These are phyloP conservation scores for Metarhizium robertsii DNA, from an alignment of 2,329 filamentous ascomycete species.

Conservation along the genomic window DNA sequence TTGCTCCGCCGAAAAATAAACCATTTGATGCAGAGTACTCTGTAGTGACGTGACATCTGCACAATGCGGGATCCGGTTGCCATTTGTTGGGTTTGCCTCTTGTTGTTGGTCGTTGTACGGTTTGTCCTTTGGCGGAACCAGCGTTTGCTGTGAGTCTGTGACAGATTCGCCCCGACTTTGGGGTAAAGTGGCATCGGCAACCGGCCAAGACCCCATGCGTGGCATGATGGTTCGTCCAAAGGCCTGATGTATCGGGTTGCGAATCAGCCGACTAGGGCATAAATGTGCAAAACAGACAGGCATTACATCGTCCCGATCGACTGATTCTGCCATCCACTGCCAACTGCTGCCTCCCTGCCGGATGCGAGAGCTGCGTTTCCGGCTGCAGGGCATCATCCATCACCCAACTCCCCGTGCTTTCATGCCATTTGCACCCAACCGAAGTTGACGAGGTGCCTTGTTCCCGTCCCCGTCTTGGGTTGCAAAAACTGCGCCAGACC, in stretches of 20 bases:
- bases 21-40: neutral
- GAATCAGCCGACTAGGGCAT: neutral
- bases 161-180: neutral
- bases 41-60: neutral
- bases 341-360: neutral
- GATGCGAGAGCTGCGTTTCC: slow-evolving; percentile 4
- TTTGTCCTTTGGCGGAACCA: no score
- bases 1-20: neutral
- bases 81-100: neutral
- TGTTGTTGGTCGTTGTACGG: neutral
- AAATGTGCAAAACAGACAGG: neutral
- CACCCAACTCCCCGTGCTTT: neutral
- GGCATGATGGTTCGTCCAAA: neutral
- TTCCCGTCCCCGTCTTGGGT: neutral
- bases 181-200: neutral
- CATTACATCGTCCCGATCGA: neutral
- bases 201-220: neutral
- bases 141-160: no score
- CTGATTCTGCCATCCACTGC: neutral
- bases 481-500: neutral
- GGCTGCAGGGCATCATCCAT: slow-evolving; percentile 2
- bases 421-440: neutral
- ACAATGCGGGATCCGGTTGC: neutral
- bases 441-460: neutral
- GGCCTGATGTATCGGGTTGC: neutral